These are phyloP conservation scores for Solanum verrucosum DNA, from an alignment of 257 asterid species.

Conservation along the genomic window DNA sequence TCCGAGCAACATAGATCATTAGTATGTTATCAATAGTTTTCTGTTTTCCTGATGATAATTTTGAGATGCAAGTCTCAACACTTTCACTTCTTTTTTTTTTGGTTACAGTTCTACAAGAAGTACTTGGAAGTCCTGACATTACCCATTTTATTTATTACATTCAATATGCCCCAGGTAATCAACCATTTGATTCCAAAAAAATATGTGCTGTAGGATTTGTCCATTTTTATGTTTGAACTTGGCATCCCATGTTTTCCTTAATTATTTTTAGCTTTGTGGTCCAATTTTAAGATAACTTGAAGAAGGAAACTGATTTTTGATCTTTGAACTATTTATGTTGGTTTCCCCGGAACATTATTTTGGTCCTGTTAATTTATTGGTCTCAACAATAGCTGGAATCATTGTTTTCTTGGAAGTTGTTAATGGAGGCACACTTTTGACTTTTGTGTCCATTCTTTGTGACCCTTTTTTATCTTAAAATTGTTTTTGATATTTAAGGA, in stretches of 20 bases:
- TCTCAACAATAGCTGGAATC: neutral
- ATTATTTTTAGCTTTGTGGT: neutral
- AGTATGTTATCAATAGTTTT: neutral
- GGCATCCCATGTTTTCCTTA: neutral
- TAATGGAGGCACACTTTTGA: neutral
- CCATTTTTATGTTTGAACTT: conserved; percentile 4
- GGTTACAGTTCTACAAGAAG: conserved; percentile 43
- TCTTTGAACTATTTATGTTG: neutral
- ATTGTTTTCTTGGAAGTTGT: neutral
- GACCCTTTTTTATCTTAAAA: neutral
- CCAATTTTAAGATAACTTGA: neutral
- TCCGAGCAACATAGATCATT: neutral
- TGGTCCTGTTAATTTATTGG: neutral
- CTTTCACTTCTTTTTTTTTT: neutral
- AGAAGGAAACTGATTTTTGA: neutral
- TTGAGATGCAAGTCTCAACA: conserved; percentile 4
- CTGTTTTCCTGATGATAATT: neutral
- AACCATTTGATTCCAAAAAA: neutral
- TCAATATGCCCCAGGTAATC: conserved; percentile 68
- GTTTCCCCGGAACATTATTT: neutral
- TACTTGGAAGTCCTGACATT: conserved; percentile 67
- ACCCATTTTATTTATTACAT: conserved; percentile 50
- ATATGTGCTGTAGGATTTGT: neutral
- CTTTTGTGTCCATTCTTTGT: neutral
- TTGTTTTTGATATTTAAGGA: neutral